These are phyloP conservation scores for Epichloe sibirici DNA, from an alignment of 2,329 filamentous ascomycete species.

Conservation along the genomic window DNA sequence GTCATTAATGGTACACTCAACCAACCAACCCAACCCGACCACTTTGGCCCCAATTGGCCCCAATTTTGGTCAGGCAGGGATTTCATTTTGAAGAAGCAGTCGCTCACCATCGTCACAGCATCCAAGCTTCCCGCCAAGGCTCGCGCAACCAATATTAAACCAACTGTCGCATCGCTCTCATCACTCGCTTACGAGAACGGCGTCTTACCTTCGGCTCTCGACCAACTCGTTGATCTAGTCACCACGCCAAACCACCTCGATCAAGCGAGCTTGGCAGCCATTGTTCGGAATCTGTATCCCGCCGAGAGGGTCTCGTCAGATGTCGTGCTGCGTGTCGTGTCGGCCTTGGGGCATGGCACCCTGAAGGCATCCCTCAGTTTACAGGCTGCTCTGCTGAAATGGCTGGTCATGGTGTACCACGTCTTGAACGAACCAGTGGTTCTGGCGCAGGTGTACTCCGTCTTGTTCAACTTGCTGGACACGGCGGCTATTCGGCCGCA, in stretches of 20 bases:
- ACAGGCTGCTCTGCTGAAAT: conserved; percentile 61
- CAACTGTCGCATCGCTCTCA: conserved; percentile 49
- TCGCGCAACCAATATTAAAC: conserved; percentile 48
- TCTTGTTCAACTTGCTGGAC: conserved; percentile 72
- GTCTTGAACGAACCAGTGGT: conserved; percentile 50
- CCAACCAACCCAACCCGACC: too few species aligned
- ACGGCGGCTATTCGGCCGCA: conserved; percentile 59
- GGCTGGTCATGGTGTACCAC: conserved; percentile 68
- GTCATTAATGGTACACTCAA: conserved; percentile 19
- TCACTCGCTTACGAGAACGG: conserved; percentile 56
- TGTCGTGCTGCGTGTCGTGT: conserved; percentile 53
- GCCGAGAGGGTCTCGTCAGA: conserved; percentile 48
- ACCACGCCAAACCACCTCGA: conserved; percentile 58
- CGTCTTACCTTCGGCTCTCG: conserved; percentile 47
- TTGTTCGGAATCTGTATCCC: conserved; percentile 68
- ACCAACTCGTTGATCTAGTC: conserved; percentile 53
- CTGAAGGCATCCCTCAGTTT: conserved; percentile 60
- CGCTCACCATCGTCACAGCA: conserved; percentile 24
- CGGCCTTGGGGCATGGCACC: conserved; percentile 64
- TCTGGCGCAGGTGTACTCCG: conserved; percentile 58
- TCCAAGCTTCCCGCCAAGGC: conserved; percentile 53
- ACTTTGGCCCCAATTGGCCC: not conserved
- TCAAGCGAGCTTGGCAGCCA: conserved; percentile 56
- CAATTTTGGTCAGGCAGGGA: not conserved
- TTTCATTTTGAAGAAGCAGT: not conserved